Percentiles rank a stretch among this genome's conserved stretches.
Conservation (phyloP, 2,329 filamentous ascomycete genomes). For the Myriosclerotinia duriaeana region DNA sequence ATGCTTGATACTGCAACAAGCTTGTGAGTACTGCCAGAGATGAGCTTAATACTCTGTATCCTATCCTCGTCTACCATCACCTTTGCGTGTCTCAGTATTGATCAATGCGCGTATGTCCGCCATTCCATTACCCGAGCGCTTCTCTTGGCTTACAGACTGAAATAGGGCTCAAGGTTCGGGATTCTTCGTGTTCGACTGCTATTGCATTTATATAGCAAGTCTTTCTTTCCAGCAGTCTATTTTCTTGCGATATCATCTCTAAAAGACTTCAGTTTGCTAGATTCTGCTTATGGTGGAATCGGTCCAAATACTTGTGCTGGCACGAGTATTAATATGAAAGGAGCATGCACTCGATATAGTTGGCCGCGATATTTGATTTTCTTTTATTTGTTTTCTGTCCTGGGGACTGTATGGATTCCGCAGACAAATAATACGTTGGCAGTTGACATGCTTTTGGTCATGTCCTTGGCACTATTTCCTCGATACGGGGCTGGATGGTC, state of each 20-base stretch:
- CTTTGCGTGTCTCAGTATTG: neutral
- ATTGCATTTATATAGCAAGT: slow-evolving; percentile 70
- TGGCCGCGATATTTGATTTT: slow-evolving; percentile 46
- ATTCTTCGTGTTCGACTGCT: slow-evolving; percentile 47
- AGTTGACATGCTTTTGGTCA: slow-evolving; percentile 35
- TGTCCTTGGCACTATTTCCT: slow-evolving; percentile 7
- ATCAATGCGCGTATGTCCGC: too few species aligned
- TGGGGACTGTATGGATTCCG: slow-evolving; percentile 58
- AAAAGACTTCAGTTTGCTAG: slow-evolving; percentile 44
- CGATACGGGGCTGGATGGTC: neutral
- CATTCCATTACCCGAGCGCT: neutral
- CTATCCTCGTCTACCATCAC: neutral
- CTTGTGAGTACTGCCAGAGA: neutral
- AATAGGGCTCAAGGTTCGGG: neutral
- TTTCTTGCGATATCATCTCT: neutral
- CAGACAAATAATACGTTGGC: slow-evolving; percentile 51
- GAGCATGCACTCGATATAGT: slow-evolving; percentile 41
- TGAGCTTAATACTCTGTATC: neutral
- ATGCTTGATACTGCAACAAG: neutral
- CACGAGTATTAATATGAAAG: slow-evolving; percentile 46
- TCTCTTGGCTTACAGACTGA: neutral
- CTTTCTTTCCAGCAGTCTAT: slow-evolving; percentile 25
- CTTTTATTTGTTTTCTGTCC: slow-evolving; percentile 42
- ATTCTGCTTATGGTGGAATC: slow-evolving; percentile 46
- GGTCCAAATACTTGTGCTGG: slow-evolving; percentile 51